Evolutionary conservation across 2,329 filamentous ascomycete species (phyloP), one percentile per base, ranked within the genome.

Genomic region (Nigrospora osmanthi): DNA sequence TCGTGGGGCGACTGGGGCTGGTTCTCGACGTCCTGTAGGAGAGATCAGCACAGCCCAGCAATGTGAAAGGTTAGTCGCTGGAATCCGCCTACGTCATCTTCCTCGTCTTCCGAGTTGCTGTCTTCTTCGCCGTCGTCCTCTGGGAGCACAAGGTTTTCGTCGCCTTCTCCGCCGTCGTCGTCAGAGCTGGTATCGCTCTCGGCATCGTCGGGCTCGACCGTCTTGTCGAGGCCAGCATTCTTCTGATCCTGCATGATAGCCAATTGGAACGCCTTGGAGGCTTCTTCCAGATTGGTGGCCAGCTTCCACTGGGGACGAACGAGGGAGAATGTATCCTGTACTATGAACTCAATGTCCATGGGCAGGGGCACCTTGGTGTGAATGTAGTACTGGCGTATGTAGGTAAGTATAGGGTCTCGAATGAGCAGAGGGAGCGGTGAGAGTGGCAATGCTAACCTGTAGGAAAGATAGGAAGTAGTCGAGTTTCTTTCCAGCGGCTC

Each of bases 381-480:
- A 54, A 97, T 85, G 65, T 98, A 98, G 64, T 96, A 97, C 78
- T 87, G 52, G 40, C n/a, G 38, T 48, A 39, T 45, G 49, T 48
- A 39, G 45, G 49, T 55, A 39, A 57, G 51, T 37, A 39, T 38
- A 19, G n/a, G 38, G 12, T 11, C 19, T 30, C 42, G 41, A 19
- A 11, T 23, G 34, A 16, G 19, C 15, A 3, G 17, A 4, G 11
- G 11, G 3, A 17, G 40, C 51, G 28, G 52, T 47, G 45, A 11
- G 6, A 35, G n/a, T 30, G 19, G 42, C 11, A 23, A n/a, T 39
- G 58, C 56, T 41, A 61, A 84, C 81, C 72, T 95, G 90, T 57
- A 98, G 89, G 66, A 97, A 97, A 0, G 86, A 91, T 49, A 98
- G 72, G 66, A 97, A 98, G 64, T 95, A 97, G 59, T 98, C 93